These are phyloP conservation scores for Excoecaria cochinchinensis DNA, from an alignment of 345 rosid species.

Conservation along the genomic window DNA sequence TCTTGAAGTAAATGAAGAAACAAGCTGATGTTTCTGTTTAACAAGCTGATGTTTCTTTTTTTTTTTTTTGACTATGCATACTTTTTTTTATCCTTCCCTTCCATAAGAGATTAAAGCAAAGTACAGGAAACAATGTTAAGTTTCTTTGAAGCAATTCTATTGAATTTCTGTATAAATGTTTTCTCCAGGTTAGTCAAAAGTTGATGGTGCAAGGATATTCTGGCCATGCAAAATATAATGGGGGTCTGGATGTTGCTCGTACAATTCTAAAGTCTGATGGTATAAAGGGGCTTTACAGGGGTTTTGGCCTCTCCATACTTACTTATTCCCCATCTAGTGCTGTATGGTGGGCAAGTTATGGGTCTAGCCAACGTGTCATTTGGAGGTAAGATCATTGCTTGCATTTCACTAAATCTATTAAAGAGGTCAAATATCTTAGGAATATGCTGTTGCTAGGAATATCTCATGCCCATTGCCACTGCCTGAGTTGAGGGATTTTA, in stretches of 20 bases:
- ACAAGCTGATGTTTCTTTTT: neutral
- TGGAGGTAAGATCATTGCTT: conserved; percentile 63
- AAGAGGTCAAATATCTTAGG: neutral
- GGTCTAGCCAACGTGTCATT: conserved; percentile 89
- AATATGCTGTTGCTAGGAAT: neutral
- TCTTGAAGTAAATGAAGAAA: neutral
- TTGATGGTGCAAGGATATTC: conserved; percentile 18
- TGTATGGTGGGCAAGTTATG: conserved; percentile 99
- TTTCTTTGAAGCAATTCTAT: neutral
- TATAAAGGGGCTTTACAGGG: conserved; percentile 81
- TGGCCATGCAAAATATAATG: no score
- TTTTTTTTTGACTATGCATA: neutral
- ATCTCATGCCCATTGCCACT: neutral
- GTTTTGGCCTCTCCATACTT: conserved; percentile 90
- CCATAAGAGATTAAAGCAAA: neutral
- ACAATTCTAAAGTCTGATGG: conserved; percentile 79
- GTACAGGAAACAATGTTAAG: conserved; percentile 1
- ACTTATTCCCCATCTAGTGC: conserved; percentile 98
- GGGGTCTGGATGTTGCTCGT: conserved; percentile 50
- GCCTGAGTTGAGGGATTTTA: neutral
- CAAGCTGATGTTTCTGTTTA: neutral
- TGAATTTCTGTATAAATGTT: conserved; percentile 12
- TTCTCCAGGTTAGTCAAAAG: conserved; percentile 84
- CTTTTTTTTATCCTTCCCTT: neutral
- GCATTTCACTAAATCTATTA: neutral